Evolutionary conservation across 208 protist species (phyloP), one percentile per base, ranked within the genome.

Genomic region (Acanthamoeba sp.): DNA sequence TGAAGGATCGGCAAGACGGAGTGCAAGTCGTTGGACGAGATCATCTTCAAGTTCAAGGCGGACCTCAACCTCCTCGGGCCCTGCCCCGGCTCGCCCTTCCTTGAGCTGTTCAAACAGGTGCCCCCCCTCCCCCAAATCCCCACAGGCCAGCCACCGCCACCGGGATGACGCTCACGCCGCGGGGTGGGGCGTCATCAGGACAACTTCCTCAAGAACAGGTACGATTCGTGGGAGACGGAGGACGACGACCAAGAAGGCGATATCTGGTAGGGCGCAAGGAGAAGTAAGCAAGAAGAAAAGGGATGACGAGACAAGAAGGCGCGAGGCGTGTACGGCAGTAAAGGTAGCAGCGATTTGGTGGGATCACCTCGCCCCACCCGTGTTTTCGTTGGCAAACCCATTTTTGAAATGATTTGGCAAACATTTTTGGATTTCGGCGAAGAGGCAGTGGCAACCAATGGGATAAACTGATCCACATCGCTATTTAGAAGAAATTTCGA

Each of bases 1-100:
- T 40, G 22, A 18, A 89, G 82, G 45, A 89, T 89, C 82, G 82
- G 82, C 29, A 89, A 89, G 82, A 89, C 82, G 1, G 82, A 89
- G 50, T 89, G 82, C 48, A 89, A 89, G 55, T 69, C 82, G 48
- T 64, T 89, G 52, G 55, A 89, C 82, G 82, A 89, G 55, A 89
- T 89, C 82, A 89, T 89, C 45, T 89, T 89, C 82, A 66, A 69
- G 50, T 89, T 89, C 82, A 89, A 89, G 52, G 32, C 45, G 2
- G 82, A 89, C 48, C 82, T 89, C 29, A 89, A 59, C 40, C 82
- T 89, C 2, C 18, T 69, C 7, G 57, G 55, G 2, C 82, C 82
- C 6, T 89, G 82, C 50, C 82, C 82, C 3, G 82, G 82, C 1
- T 59, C 82, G 18, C 45, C 27, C 32, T 89, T 89, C 82, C 82